phyloP scores from a whole-genome alignment of 2,329 filamentous ascomycete species.

The Periconia macrospinosa region DNA sequence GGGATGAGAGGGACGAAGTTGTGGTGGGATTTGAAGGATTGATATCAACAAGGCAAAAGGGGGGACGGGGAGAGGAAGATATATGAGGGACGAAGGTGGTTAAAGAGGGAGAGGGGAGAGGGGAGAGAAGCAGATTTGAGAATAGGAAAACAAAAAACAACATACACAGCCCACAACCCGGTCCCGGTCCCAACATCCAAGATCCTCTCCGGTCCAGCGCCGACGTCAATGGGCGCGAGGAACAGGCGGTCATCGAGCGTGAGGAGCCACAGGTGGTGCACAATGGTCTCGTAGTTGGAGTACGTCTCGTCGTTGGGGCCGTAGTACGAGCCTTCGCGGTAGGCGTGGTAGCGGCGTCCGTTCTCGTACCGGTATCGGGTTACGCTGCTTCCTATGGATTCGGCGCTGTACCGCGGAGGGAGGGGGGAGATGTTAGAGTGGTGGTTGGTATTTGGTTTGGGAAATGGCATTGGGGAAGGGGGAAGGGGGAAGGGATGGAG shows the following conservation, averaged over 20 bases:
- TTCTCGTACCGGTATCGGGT: constrained; percentile 45
- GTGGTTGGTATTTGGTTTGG: too few species aligned
- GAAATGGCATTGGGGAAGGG: not conserved
- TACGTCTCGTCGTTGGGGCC: constrained; percentile 37
- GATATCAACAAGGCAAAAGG: too few species aligned
- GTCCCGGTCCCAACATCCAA: constrained; percentile 41
- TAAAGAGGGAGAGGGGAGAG: too few species aligned
- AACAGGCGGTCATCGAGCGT: constrained; percentile 40
- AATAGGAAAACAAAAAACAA: not conserved
- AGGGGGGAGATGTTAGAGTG: not conserved
- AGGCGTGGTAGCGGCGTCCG: constrained; percentile 39
- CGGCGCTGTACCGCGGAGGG: constrained; percentile 14
- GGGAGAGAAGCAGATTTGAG: not conserved
- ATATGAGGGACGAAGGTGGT: too few species aligned
- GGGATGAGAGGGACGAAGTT: not conserved
- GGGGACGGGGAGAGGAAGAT: not conserved
- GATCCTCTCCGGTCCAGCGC: constrained; percentile 24
- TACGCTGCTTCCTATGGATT: constrained; percentile 43
- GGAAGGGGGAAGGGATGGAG: not conserved
- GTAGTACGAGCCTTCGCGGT: constrained; percentile 39
- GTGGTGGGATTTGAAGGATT: too few species aligned
- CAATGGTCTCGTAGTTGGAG: constrained; percentile 30
- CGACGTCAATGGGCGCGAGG: constrained; percentile 28
- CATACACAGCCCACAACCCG: constrained; percentile 38
- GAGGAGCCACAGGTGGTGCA: constrained; percentile 39